Evolutionary conservation across 1,284 basidiomycete species (phyloP), one percentile per base, ranked within the genome.

Genomic region (Waitea zeae): DNA sequence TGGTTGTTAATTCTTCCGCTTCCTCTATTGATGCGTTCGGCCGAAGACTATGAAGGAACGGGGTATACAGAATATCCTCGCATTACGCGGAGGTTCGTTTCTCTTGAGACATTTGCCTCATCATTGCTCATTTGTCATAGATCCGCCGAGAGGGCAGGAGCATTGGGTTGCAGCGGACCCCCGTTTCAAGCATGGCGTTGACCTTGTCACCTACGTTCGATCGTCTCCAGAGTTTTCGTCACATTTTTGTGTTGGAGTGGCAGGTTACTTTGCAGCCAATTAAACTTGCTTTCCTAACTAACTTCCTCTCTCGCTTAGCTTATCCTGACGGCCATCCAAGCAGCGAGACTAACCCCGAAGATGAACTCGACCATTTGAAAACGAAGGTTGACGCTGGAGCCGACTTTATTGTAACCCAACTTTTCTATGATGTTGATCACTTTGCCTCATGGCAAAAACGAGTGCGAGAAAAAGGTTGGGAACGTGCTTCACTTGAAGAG

Each of bases 321-420:
- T 97, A 97, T 46, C 90, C 95, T 1, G 92, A 97, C 44, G 88
- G 89, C 2, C 86, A 96, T 51, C 66, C 77, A 3, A 81, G 88
- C 46, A 67, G 66, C 30, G 58, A 67, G 15, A 54, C 59, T 4
- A 60, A 62, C 36, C 71, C 73, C 41, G 75, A 84, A 34, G 59
- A 59, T n/a, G 83, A 93, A 46, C 63, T 98, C 14, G 56, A 64
- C 2, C 64, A 77, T 46, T 62, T 98, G 39, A 89, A 89, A 56
- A 66, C 68, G 30, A 98, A 98, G 57, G 76, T 97, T 19, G 84
- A 96, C 41, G 89, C 88, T 0, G 95, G 95, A 3, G 90, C 92
- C 1, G 81, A 95, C 42, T 96, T 92, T 53, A 87, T 99, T 44
- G 69, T 98, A 41, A 97, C 95, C 0, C 95, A 99, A 50, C 67